Percentiles rank a stretch among this genome's conserved stretches.
Evolutionary conservation across 345 rosid species (phyloP).

Genomic region (Geranium rotundifolium): DNA sequence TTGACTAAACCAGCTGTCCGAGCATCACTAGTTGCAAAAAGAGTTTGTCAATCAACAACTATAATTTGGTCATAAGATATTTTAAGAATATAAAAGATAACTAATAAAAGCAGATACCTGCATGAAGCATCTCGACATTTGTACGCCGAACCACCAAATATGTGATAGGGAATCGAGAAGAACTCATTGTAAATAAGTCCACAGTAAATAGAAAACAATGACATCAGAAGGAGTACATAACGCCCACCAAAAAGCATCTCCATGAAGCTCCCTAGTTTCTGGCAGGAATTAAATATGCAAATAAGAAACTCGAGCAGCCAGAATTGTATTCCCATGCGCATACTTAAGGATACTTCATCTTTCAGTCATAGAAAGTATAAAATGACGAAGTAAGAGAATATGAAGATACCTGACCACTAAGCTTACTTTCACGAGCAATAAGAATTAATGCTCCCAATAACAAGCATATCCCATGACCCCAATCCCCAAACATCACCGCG

Average conservation of each 20-base stretch:
- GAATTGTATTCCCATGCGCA: too few relatives aligned
- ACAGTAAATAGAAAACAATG: constrained; percentile 87
- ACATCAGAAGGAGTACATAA: constrained; percentile 79
- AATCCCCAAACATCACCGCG: constrained; percentile 99
- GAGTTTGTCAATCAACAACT: background rate
- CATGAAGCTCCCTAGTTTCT: constrained; percentile 99
- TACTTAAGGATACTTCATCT: background rate
- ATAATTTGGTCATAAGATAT: background rate
- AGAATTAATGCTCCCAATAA: constrained; percentile 82
- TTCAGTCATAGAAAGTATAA: background rate
- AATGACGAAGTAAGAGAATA: constrained; percentile 2
- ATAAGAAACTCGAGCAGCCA: background rate
- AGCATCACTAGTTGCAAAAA: constrained; percentile 55
- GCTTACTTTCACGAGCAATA: constrained; percentile 70
- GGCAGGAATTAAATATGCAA: constrained; percentile 12
- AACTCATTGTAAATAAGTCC: constrained; percentile 97
- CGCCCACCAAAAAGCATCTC: constrained; percentile 97
- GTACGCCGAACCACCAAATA: constrained; percentile 93
- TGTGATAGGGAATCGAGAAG: constrained; percentile 89
- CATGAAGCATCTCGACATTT: constrained; percentile 72
- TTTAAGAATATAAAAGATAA: background rate
- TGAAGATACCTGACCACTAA: constrained; percentile 52
- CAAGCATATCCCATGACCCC: constrained; percentile 99
- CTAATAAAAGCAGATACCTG: constrained; percentile 36
- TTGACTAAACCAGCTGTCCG: constrained; percentile 58